Conservation (phyloP, 345 rosid genomes). For the Linum lewisii region DNA sequence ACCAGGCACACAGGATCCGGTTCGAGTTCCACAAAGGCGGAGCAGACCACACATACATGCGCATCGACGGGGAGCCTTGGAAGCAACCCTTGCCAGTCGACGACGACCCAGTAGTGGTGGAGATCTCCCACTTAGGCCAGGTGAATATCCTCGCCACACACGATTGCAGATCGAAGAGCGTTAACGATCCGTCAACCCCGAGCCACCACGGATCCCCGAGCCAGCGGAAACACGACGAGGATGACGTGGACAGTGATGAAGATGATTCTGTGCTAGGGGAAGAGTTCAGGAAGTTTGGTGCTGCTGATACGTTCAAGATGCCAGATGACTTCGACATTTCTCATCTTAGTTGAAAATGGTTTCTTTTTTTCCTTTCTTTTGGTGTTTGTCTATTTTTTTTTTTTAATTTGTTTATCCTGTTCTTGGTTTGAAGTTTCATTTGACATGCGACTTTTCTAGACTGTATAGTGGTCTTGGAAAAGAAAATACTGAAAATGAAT, state of each 20-base stretch:
- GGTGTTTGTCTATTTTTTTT: no score
- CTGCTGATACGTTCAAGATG: conserved; percentile 79
- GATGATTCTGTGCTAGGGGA: conserved; percentile 18
- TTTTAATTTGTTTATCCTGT: no score
- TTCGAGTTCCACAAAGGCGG: conserved; percentile 75
- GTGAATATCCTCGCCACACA: conserved; percentile 83
- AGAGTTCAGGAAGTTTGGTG: conserved; percentile 74
- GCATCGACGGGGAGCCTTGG: conserved; percentile 94
- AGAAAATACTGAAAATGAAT: no score
- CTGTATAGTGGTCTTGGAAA: no score
- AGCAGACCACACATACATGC: conserved; percentile 64
- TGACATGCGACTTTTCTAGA: no score
- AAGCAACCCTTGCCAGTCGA: conserved; percentile 67
- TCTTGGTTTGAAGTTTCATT: no score
- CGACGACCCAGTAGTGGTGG: conserved; percentile 68
- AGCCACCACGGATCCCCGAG: conserved; percentile 2
- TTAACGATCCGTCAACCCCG: conserved; percentile 28
- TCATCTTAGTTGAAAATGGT: conserved; percentile 39
- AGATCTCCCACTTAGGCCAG: conserved; percentile 80
- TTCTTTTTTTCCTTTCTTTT: no score
- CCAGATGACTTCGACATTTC: conserved; percentile 74
- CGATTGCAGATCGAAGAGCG: conserved; percentile 50
- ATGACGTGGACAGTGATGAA: conserved; percentile 28
- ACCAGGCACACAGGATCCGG: conserved; percentile 57
- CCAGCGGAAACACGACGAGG: conserved; percentile 14